Evolutionary conservation across 2,329 filamentous ascomycete species (phyloP).

Genomic region (Xylariaceae sp.): DNA sequence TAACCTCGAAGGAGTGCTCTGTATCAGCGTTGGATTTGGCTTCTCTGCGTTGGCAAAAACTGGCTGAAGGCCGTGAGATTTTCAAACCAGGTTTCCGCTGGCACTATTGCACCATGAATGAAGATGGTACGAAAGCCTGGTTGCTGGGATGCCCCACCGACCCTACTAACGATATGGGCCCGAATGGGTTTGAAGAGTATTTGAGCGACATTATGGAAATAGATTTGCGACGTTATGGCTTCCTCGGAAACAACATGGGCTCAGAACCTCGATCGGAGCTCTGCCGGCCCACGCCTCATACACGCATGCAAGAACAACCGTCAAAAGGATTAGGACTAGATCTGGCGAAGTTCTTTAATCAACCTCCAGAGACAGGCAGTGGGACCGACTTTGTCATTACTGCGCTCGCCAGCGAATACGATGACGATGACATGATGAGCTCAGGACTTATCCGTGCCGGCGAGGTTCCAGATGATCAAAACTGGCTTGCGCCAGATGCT

Average conservation of each 20-base stretch:
- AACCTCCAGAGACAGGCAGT: constrained; percentile 74
- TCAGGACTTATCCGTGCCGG: constrained; percentile 44
- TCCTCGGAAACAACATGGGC: constrained; percentile 71
- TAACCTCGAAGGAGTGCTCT: constrained; percentile 80
- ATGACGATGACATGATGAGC: constrained; percentile 58
- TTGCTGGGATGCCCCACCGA: constrained; percentile 87
- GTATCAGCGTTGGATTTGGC: constrained; percentile 83
- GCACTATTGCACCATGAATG: constrained; percentile 97
- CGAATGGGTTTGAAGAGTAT: constrained; percentile 77
- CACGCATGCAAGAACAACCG: constrained; percentile 46
- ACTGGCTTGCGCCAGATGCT: constrained; percentile 56
- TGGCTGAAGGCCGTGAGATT: constrained; percentile 90
- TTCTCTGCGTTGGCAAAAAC: constrained; percentile 85
- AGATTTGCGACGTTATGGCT: constrained; percentile 84
- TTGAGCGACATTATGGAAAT: constrained; percentile 92
- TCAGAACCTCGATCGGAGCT: constrained; percentile 48
- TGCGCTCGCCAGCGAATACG: constrained; percentile 71
- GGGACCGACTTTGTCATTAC: constrained; percentile 90
- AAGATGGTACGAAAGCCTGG: constrained; percentile 94
- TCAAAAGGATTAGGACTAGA: constrained; percentile 74
- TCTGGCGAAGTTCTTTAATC: constrained; percentile 80
- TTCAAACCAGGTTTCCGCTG: constrained; percentile 90
- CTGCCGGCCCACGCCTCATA: constrained; percentile 43
- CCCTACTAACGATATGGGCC: constrained; percentile 57
- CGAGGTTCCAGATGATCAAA: constrained; percentile 40